phyloP scores from a whole-genome alignment of 2,329 filamentous ascomycete genomes.

The Botrytis elliptica region DNA sequence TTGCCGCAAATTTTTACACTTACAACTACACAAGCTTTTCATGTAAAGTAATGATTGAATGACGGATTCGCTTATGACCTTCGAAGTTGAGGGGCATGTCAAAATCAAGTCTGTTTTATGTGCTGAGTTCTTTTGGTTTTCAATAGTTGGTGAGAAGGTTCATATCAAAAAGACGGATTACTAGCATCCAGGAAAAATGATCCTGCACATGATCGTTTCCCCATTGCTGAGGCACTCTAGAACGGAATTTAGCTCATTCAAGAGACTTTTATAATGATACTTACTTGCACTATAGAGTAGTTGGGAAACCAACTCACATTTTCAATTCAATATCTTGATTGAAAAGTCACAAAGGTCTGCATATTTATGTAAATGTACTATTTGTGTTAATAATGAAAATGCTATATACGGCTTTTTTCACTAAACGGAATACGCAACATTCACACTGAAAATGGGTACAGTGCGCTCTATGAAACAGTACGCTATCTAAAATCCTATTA shows the following conservation, averaged over 20 bases:
- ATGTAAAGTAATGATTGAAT: neutral
- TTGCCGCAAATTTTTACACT: neutral
- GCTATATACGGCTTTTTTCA: neutral
- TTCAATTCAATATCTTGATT: neutral
- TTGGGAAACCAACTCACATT: neutral
- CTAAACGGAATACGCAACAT: neutral
- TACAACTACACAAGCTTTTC: neutral
- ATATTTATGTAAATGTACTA: neutral
- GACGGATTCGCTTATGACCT: neutral
- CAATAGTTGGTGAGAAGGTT: neutral
- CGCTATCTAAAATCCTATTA: neutral
- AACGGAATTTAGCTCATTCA: neutral
- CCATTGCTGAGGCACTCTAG: accelerated
- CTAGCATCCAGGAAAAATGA: neutral
- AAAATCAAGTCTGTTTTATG: neutral
- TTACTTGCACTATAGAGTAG: neutral
- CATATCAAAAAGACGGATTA: neutral
- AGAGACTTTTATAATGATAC: neutral
- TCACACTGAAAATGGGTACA: neutral
- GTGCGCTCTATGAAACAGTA: neutral
- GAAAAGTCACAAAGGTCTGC: neutral
- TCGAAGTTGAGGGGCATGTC: neutral
- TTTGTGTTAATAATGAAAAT: neutral
- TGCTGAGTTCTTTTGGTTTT: neutral
- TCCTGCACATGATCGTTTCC: neutral